A percentile compares a stretch with the other conserved stretches of the same genome.
Evolutionary conservation across 768 basidiomycete genomes (phyloP).

Genomic region (Amanita muscaria): DNA sequence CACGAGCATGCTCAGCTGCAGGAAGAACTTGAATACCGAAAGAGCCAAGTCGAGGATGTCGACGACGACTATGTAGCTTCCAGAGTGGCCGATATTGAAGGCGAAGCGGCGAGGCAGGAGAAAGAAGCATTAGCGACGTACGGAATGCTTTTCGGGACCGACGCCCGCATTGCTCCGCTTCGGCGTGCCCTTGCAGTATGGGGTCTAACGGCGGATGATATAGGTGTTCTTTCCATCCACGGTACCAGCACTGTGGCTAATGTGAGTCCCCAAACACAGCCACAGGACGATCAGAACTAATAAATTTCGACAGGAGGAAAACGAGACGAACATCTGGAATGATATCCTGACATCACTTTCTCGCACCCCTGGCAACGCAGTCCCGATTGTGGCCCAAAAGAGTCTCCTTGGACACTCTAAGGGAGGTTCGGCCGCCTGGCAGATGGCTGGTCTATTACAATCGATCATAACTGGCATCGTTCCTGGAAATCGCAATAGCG

Average conservation of each 20-base stretch:
- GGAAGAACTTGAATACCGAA: conserved; percentile 62
- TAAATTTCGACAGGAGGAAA: conserved; percentile 62
- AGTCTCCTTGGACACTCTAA: conserved; percentile 95
- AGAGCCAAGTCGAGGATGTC: conserved; percentile 38
- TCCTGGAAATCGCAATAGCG: conserved; percentile 93
- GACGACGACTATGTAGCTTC: conserved; percentile 67
- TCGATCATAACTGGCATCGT: conserved; percentile 77
- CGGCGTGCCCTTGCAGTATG: conserved; percentile 95
- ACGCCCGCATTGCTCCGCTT: conserved; percentile 82
- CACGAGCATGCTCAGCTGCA: conserved; percentile 84
- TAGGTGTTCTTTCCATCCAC: conserved; percentile 85
- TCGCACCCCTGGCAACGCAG: conserved; percentile 91
- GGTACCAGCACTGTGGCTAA: conserved; percentile 85
- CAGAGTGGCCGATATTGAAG: conserved; percentile 78
- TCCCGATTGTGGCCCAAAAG: conserved; percentile 97
- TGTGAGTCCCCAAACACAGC: conserved; percentile 28
- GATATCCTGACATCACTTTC: conserved; percentile 83
- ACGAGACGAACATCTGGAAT: conserved; percentile 97
- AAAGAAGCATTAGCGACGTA: conserved; percentile 88
- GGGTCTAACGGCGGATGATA: conserved; percentile 89
- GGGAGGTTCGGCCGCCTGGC: conserved; percentile 98
- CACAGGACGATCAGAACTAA: conserved; percentile 7
- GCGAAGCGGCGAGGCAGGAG: conserved; percentile 87
- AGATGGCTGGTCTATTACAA: conserved; percentile 87
- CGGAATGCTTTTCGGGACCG: conserved; percentile 88